Conservation (phyloP, 768 basidiomycete species). For the Saitozyma sp. region DNA sequence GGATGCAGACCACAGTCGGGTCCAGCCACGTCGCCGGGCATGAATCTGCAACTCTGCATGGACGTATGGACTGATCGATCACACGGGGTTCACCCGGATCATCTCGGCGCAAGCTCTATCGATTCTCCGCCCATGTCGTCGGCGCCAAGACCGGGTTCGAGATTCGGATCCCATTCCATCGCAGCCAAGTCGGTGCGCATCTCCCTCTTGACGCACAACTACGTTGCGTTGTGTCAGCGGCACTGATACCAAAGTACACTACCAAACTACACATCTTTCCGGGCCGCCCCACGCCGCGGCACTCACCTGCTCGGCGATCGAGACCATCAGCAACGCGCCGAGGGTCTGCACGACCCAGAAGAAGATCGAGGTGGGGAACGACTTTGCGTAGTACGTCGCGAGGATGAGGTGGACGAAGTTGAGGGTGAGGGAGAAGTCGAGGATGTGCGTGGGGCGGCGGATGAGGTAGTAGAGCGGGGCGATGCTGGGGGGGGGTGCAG, state of each 20-base stretch:
- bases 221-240: background rate
- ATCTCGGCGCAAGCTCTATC: background rate
- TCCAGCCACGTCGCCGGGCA: too few relatives aligned
- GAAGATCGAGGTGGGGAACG: conserved; percentile 81
- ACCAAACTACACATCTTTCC: background rate
- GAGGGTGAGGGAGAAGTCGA: conserved; percentile 90
- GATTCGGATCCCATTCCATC: conserved; percentile 11
- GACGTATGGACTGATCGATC: too few relatives aligned
- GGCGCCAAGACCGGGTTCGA: conserved; percentile 1
- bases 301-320: conserved; percentile 86
- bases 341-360: conserved; percentile 81
- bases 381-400: conserved; percentile 84
- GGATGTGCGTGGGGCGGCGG: conserved; percentile 85
- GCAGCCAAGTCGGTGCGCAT: conserved; percentile 32
- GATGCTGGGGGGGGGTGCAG: conserved; percentile 56
- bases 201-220: conserved; percentile 42
- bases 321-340: conserved; percentile 71
- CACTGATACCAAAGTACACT: background rate
- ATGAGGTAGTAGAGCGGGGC: conserved; percentile 84
- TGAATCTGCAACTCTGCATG: too few relatives aligned
- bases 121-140: background rate
- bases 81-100: background rate
- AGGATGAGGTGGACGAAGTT: conserved; percentile 88
- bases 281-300: background rate
- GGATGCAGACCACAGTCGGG: too few relatives aligned